phyloP scores from a whole-genome alignment of 345 rosid species.

The Turritis glabra region DNA sequence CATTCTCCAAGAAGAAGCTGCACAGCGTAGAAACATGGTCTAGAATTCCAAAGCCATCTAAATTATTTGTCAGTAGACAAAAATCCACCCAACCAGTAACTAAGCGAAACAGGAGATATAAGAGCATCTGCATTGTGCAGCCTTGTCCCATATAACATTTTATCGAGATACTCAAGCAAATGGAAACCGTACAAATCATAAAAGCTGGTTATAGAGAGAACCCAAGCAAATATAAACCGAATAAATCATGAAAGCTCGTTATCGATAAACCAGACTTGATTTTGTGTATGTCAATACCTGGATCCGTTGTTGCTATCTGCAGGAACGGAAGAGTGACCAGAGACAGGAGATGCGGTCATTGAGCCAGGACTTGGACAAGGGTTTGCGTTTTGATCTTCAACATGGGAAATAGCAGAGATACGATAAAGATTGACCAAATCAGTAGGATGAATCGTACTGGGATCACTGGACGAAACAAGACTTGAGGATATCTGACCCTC shows the following conservation, averaged over 20 bases:
- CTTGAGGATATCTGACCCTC: slow-evolving; percentile 53
- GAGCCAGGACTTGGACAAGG: slow-evolving; percentile 38
- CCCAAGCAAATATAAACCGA: not conserved
- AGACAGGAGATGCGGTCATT: slow-evolving; percentile 41
- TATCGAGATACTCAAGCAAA: not conserved
- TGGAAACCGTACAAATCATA: not conserved
- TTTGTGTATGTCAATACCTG: slow-evolving; percentile 46
- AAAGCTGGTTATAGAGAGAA: not conserved
- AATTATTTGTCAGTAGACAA: not conserved
- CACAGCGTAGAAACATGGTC: not conserved
- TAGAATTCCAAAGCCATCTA: not conserved
- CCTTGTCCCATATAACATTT: not conserved
- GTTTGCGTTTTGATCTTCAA: slow-evolving; percentile 27
- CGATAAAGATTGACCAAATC: slow-evolving; percentile 26
- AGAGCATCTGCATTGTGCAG: not conserved
- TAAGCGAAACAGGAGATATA: not conserved
- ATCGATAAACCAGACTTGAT: no score
- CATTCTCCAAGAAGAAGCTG: slow-evolving; percentile 5
- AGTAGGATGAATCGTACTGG: slow-evolving; percentile 36
- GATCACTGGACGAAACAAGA: slow-evolving; percentile 42
- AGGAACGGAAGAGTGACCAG: slow-evolving; percentile 39
- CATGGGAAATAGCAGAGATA: slow-evolving; percentile 9
- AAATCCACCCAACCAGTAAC: not conserved
- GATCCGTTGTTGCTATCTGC: slow-evolving; percentile 42
- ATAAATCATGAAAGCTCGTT: not conserved